Percentiles rank a stretch among this genome's conserved stretches.
These are phyloP conservation scores for Metschnikowia kunwiensis DNA, from an alignment of 805 yeast species.

Conservation along the genomic window DNA sequence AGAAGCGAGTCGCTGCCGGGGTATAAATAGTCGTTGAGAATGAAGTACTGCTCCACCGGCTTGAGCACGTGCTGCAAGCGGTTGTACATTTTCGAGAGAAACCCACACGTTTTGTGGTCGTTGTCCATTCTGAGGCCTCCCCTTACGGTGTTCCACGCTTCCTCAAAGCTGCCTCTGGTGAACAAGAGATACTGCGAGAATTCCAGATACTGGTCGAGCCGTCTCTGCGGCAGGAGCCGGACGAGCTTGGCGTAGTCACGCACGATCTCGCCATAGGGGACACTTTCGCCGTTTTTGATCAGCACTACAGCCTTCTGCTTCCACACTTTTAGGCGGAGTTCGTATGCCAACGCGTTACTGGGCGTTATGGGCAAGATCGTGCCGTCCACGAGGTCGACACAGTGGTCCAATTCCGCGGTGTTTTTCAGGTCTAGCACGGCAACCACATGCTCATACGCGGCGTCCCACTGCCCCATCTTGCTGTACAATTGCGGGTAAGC, in stretches of 20 bases:
- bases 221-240: slow-evolving; percentile 26
- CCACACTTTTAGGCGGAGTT: slow-evolving; percentile 28
- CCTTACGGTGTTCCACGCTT: slow-evolving; percentile 50
- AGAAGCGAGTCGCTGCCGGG: slow-evolving; percentile 6
- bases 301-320: slow-evolving; percentile 6
- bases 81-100: slow-evolving; percentile 49
- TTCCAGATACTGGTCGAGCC: slow-evolving; percentile 24
- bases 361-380: slow-evolving; percentile 39
- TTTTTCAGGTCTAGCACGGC: slow-evolving; percentile 8
- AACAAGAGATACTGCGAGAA: slow-evolving; percentile 38
- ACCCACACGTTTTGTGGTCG: slow-evolving; percentile 61
- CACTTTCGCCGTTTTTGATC: background rate
- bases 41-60: slow-evolving; percentile 45
- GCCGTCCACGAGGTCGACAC: slow-evolving; percentile 1
- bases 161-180: slow-evolving; percentile 51
- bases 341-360: slow-evolving; percentile 34
- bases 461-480: slow-evolving; percentile 21
- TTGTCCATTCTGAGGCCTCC: slow-evolving; percentile 77
- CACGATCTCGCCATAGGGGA: slow-evolving; percentile 7
- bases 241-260: slow-evolving; percentile 27
- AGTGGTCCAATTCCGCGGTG: slow-evolving; percentile 1
- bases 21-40: slow-evolving; percentile 27
- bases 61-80: slow-evolving; percentile 41
- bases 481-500: slow-evolving; percentile 14
- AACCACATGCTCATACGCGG: slow-evolving; percentile 13